Conservation (phyloP, 768 basidiomycete genomes). For the Termitomyces sp. region DNA sequence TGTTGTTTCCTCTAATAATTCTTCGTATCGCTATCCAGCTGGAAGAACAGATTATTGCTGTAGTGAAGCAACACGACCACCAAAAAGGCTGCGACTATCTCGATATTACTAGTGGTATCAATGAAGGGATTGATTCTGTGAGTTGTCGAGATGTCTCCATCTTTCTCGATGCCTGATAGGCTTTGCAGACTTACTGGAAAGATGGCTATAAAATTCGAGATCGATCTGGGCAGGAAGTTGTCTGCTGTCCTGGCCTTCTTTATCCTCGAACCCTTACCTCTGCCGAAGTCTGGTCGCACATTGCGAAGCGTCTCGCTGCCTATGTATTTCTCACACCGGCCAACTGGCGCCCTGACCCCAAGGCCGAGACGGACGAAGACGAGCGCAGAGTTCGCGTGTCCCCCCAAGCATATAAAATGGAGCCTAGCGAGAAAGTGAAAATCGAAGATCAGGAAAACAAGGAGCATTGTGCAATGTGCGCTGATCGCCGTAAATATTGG, state of each 20-base stretch:
- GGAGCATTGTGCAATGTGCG: slow-evolving; percentile 12
- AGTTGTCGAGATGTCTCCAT: background rate
- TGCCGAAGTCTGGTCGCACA: slow-evolving; percentile 9
- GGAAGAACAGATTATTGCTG: slow-evolving; percentile 8
- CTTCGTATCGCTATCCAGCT: background rate
- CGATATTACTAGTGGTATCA: slow-evolving; percentile 9
- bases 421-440: background rate
- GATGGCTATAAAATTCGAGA: slow-evolving; percentile 8
- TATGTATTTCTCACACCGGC: slow-evolving; percentile 12
- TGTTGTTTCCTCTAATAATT: background rate
- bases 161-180: background rate
- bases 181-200: slow-evolving; percentile 11
- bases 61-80: slow-evolving; percentile 7
- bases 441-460: background rate
- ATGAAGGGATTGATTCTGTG: slow-evolving; percentile 9
- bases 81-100: slow-evolving; percentile 10
- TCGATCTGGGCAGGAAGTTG: background rate
- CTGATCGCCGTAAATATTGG: slow-evolving; percentile 11
- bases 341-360: slow-evolving; percentile 1
- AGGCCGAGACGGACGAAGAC: background rate
- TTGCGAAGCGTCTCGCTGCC: slow-evolving; percentile 6
- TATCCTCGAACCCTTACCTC: slow-evolving; percentile 11
- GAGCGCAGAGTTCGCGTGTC: background rate
- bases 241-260: slow-evolving; percentile 11
- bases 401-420: background rate